Evolutionary conservation across 163 green algal species (phyloP).

Genomic region (Coccomyxa subellipsoidea): DNA sequence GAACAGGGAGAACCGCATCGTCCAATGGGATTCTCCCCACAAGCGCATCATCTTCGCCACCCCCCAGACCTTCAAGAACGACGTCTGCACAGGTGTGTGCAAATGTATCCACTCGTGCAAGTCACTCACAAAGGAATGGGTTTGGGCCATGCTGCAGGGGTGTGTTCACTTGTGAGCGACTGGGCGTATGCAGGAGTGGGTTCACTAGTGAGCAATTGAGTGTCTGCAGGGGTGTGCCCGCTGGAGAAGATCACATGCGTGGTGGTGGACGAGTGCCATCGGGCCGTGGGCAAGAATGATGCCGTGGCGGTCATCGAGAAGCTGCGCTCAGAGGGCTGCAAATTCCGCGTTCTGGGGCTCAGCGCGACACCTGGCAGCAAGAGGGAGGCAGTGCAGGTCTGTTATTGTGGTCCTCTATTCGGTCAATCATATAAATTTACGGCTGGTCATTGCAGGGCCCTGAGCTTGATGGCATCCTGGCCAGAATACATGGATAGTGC

Average conservation of each 20-base stretch:
- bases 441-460: too few relatives aligned
- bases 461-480: too few relatives aligned
- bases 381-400: conserved; percentile 60
- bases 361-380: conserved; percentile 81
- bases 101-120: background rate
- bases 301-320: conserved; percentile 27
- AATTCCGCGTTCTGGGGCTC: conserved; percentile 81
- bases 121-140: too few relatives aligned
- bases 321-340: conserved; percentile 39
- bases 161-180: too few relatives aligned
- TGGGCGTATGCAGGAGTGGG: too few relatives aligned
- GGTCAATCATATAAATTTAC: too few relatives aligned
- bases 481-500: too few relatives aligned
- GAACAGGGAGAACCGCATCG: conserved; percentile 32
- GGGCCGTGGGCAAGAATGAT: conserved; percentile 55
- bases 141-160: too few relatives aligned
- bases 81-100: conserved; percentile 60
- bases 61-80: conserved; percentile 83
- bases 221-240: conserved; percentile 49
- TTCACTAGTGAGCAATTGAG: too few relatives aligned
- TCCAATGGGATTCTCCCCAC: conserved; percentile 56
- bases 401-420: too few relatives aligned
- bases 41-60: conserved; percentile 90
- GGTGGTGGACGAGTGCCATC: conserved; percentile 94
- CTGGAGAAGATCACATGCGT: conserved; percentile 69